Percentiles rank a stretch among this genome's conserved stretches.
phyloP scores from a whole-genome alignment of 2,329 filamentous ascomycete species.

The Trichoderma citrinoviride region DNA sequence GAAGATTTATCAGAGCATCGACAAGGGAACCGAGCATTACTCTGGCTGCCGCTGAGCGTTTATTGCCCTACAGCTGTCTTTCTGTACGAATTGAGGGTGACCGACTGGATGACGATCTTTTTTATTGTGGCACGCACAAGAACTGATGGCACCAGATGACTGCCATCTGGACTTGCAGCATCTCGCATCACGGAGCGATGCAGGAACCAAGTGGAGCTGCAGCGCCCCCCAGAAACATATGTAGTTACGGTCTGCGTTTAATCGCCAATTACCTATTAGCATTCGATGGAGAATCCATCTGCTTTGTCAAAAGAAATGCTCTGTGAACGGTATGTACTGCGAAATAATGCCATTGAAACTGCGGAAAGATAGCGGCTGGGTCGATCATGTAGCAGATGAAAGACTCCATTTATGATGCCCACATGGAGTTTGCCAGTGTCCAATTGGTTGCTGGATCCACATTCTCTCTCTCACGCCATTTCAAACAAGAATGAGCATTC shows the following conservation, averaged over 20 bases:
- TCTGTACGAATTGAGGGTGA: too few relatives aligned
- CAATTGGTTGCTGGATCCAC: constrained; percentile 1
- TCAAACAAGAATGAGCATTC: constrained; percentile 13
- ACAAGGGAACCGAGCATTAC: too few relatives aligned
- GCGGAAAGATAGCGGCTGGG: neutral
- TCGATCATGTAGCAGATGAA: neutral
- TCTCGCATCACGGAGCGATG: too few relatives aligned
- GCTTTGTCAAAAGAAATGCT: neutral
- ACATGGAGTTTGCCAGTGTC: neutral
- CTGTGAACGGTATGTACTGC: neutral
- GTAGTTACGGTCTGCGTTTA: neutral
- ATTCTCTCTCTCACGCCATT: constrained; percentile 14
- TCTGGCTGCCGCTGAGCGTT: too few relatives aligned
- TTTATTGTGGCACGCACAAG: too few relatives aligned
- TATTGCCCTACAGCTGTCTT: too few relatives aligned
- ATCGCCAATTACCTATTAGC: neutral
- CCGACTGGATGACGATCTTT: too few relatives aligned
- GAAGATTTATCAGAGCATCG: too few relatives aligned
- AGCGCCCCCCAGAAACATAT: too few relatives aligned
- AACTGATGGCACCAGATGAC: too few relatives aligned
- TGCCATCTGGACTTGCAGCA: too few relatives aligned
- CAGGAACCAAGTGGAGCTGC: too few relatives aligned
- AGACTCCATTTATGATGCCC: neutral
- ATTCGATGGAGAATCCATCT: neutral
- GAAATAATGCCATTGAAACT: neutral